Evolutionary conservation across 192 early-diverging fungal genomes (phyloP).

Genomic region (Linnemannia schmuckeri): DNA sequence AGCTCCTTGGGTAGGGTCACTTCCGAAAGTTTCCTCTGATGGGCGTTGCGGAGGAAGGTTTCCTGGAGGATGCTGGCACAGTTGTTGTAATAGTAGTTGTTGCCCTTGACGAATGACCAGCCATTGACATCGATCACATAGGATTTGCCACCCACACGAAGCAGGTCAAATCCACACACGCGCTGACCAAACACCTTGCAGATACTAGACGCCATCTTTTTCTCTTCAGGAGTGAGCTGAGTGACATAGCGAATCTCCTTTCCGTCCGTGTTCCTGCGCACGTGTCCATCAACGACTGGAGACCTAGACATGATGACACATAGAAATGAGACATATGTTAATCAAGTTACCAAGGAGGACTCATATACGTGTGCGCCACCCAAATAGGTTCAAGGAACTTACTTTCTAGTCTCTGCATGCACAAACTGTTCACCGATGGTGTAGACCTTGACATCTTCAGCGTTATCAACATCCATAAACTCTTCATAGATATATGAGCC

Average conservation of each 20-base stretch:
- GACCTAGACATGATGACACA: conserved; percentile 62
- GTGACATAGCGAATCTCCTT: conserved; percentile 96
- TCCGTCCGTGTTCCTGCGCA: conserved; percentile 93
- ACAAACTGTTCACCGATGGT: conserved; percentile 88
- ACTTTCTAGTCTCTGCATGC: conserved; percentile 96
- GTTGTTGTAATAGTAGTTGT: conserved; percentile 90
- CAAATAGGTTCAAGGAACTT: background rate
- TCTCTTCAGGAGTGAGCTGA: conserved; percentile 81
- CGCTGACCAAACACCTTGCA: conserved; percentile 88
- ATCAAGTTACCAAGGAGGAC: conserved; percentile 1
- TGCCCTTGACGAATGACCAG: conserved; percentile 98
- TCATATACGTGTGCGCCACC: background rate
- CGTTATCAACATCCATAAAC: conserved; percentile 92
- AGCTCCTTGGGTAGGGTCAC: conserved; percentile 68
- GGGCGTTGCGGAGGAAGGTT: conserved; percentile 78
- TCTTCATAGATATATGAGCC: conserved; percentile 95
- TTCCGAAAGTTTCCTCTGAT: conserved; percentile 66
- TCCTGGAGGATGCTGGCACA: conserved; percentile 82
- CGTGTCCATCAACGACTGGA: conserved; percentile 94
- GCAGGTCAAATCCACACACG: conserved; percentile 94
- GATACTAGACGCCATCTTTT: conserved; percentile 79
- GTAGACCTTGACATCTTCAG: conserved; percentile 97
- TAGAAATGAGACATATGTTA: conserved; percentile 25
- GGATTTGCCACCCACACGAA: conserved; percentile 82
- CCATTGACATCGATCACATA: conserved; percentile 98